Percentiles rank a stretch among this genome's conserved stretches.
Conservation (phyloP, 2,329 filamentous ascomycete genomes). For the Ceratocystis cacaofunesta region DNA sequence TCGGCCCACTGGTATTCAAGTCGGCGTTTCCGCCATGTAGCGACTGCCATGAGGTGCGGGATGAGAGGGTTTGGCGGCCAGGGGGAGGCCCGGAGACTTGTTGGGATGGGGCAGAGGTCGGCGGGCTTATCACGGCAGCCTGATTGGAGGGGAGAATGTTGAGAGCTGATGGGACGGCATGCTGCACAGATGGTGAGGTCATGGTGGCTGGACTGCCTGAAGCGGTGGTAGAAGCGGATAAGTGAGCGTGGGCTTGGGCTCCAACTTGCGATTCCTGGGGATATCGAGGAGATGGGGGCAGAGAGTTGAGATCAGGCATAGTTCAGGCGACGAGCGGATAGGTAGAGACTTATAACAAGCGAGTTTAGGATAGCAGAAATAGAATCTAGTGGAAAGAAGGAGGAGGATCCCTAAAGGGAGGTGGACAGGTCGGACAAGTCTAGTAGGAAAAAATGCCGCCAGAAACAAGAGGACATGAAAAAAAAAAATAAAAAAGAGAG, state of each 20-base stretch:
- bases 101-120: constrained; percentile 24
- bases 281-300: constrained; percentile 33
- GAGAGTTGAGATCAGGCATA: constrained; percentile 43
- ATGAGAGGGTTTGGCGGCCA: constrained; percentile 7
- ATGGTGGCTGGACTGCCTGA: constrained; percentile 26
- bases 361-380: background rate
- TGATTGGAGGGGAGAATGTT: constrained; percentile 46
- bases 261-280: constrained; percentile 25
- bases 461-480: background rate
- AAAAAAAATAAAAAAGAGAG: background rate
- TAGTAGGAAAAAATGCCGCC: background rate
- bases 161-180: constrained; percentile 23
- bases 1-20: constrained; percentile 34
- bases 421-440: background rate
- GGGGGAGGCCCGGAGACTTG: constrained; percentile 20
- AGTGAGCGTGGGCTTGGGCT: constrained; percentile 25
- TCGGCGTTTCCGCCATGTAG: constrained; percentile 18
- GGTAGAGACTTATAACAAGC: background rate
- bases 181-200: constrained; percentile 26
- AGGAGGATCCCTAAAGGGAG: background rate
- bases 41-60: constrained; percentile 14
- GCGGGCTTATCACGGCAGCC: constrained; percentile 28
- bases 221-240: background rate
- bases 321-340: constrained; percentile 6
- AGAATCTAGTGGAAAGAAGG: background rate